Evolutionary conservation across 2,329 filamentous ascomycete species (phyloP).

Genomic region (Sclerotinia borealis): DNA sequence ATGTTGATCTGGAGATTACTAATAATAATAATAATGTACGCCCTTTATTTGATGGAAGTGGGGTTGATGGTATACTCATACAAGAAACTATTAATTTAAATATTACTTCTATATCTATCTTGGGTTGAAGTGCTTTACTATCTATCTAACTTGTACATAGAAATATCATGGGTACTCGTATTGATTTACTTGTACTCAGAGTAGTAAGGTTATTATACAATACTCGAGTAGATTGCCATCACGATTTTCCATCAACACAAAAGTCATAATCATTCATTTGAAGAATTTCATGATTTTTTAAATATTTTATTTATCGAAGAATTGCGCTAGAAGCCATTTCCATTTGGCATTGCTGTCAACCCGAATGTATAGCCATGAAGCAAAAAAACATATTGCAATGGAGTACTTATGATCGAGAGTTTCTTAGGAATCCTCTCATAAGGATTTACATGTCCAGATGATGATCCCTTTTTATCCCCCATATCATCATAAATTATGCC

Average conservation of each 20-base stretch:
- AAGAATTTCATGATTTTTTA: neutral
- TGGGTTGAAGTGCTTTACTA: neutral
- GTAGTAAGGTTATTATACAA: no score
- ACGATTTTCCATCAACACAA: neutral
- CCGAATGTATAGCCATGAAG: constrained; percentile 7
- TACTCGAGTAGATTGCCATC: no score
- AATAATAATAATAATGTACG: no score
- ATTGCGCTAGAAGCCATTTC: neutral
- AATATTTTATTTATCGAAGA: constrained; percentile 2
- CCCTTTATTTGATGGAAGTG: neutral
- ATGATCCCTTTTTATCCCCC: neutral
- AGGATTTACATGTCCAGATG: neutral
- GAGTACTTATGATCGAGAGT: constrained; percentile 5
- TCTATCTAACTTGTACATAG: no score
- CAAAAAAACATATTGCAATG: constrained; percentile 8
- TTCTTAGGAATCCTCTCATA: neutral
- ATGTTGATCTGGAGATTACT: neutral
- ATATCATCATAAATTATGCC: neutral
- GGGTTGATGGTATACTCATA: neutral
- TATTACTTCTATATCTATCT: neutral
- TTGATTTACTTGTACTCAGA: no score
- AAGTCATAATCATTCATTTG: neutral
- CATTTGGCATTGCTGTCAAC: constrained; percentile 7
- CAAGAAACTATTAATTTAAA: no score
- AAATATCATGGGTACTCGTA: no score